A percentile compares a stretch with the other conserved stretches of the same genome.
These are phyloP conservation scores for Alternaria novae-zelandiae DNA, from an alignment of 2,329 filamentous ascomycete species.

Conservation along the genomic window DNA sequence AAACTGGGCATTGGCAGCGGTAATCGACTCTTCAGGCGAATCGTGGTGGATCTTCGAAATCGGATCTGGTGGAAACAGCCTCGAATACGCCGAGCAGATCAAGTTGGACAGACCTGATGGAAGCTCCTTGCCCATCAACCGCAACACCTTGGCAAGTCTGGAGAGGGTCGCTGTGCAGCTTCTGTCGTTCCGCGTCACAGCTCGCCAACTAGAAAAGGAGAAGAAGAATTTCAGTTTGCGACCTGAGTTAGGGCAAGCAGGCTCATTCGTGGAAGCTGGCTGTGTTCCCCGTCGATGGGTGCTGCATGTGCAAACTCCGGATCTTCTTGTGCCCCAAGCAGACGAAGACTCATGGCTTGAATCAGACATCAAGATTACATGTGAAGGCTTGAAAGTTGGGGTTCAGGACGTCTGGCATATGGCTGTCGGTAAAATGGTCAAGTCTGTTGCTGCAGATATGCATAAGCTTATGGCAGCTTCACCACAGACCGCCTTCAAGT, in stretches of 20 bases:
- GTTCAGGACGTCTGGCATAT: slow-evolving; percentile 49
- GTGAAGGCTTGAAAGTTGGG: slow-evolving; percentile 38
- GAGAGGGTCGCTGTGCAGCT: slow-evolving; percentile 49
- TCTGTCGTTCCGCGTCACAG: slow-evolving; percentile 38
- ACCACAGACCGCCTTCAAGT: slow-evolving; percentile 68
- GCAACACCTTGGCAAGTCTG: slow-evolving; percentile 40
- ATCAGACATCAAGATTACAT: slow-evolving; percentile 36
- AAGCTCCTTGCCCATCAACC: slow-evolving; percentile 29
- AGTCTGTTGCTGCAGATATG: slow-evolving; percentile 43
- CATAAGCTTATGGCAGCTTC: slow-evolving; percentile 48
- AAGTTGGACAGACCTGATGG: slow-evolving; percentile 29
- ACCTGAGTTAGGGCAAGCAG: slow-evolving; percentile 22
- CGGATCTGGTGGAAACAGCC: slow-evolving; percentile 25
- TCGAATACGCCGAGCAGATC: slow-evolving; percentile 39
- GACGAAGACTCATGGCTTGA: slow-evolving; percentile 39
- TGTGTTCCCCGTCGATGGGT: slow-evolving; percentile 34
- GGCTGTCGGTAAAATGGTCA: slow-evolving; percentile 48
- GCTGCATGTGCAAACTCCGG: slow-evolving; percentile 35
- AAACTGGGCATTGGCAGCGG: slow-evolving; percentile 73
- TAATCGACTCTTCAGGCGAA: slow-evolving; percentile 43
- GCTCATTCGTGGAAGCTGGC: slow-evolving; percentile 4
- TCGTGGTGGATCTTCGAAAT: slow-evolving; percentile 49
- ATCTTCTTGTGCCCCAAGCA: slow-evolving; percentile 30
- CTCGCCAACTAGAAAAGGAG: slow-evolving; percentile 30
- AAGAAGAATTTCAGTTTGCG: slow-evolving; percentile 29